Evolutionary conservation across 2,329 filamentous ascomycete species (phyloP), one percentile per base, ranked within the genome.

Genomic region (Blastomyces percursus): DNA sequence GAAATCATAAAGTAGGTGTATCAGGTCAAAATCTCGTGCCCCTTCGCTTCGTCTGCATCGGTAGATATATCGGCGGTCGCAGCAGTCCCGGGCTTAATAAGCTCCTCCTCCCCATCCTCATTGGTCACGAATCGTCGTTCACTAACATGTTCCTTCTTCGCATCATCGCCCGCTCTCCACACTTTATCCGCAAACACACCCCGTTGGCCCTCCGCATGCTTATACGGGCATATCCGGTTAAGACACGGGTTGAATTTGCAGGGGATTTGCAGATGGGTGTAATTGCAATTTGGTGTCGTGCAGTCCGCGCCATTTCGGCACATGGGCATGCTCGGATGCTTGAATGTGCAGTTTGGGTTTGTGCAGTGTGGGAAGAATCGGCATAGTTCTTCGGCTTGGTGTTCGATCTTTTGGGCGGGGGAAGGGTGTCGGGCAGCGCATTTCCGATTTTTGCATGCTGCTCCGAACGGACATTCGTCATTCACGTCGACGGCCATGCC

Each of bases 231-330:
- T 69, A 80, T 83, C n/a, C 88, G 84, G 77, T 96, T 96, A 66
- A 91, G 84, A 77, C 94, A 99, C 0, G 93, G 94, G 68, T 86
- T 92, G 78, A 89, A 97, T 73, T 86, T 91, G 86, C 94, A 99
- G 74, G 88, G 84, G 57, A 87, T 89, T 74, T 87, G 86, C 68
- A 89, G 78, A 77, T 99, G 94, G 14, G 90, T 92, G 73, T 96
- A 99, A 69, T 91, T 91, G 84, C 94, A 99, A 64, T 86, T 86
- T 14, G 86, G 78, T 3, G 85, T 85, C 44, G 86, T 86, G 80
- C 94, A 99, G 72, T 93, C 90, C 57, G 88, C 89, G 35, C 94
- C 94, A 72, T 96, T 96, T 64, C 90, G 87, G 79, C 94, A 99
- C 30, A 90, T 81, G 7, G 91, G 90, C 84, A 91, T 90, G 35